A percentile compares a stretch with the other conserved stretches of the same genome.
Conservation (phyloP, 2,329 filamentous ascomycete species). For the Diatrype stigma region DNA sequence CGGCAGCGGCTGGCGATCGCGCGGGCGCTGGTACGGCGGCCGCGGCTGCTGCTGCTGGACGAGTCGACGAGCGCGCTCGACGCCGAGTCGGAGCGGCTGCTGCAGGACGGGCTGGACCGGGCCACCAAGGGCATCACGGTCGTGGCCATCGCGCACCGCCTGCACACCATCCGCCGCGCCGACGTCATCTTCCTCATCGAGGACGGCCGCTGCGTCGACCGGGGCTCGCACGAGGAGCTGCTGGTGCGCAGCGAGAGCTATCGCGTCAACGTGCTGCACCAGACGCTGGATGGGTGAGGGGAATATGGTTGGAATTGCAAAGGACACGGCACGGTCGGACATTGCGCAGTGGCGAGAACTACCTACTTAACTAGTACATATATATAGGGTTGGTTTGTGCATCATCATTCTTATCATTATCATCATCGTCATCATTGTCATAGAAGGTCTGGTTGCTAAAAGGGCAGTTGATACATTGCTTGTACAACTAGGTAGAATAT, state of each 20-base stretch:
- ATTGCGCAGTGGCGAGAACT: too few relatives aligned
- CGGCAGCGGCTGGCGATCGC: conserved; percentile 76
- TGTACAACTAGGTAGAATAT: too few relatives aligned
- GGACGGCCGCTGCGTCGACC: conserved; percentile 47
- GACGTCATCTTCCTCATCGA: conserved; percentile 57
- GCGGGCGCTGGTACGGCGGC: conserved; percentile 66
- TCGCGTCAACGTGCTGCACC: conserved; percentile 47
- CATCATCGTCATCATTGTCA: too few relatives aligned
- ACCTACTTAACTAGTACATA: too few relatives aligned
- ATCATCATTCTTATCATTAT: too few relatives aligned
- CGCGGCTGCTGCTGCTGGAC: conserved; percentile 71
- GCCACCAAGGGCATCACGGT: conserved; percentile 51
- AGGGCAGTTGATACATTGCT: too few relatives aligned
- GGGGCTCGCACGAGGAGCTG: conserved; percentile 50
- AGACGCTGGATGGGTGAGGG: conserved; percentile 35
- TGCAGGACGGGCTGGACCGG: conserved; percentile 63
- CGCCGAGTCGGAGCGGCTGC: conserved; percentile 59
- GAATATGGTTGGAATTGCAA: not conserved
- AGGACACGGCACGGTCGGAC: too few relatives aligned
- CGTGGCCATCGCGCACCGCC: conserved; percentile 54
- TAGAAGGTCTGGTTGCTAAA: too few relatives aligned
- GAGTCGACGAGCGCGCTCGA: conserved; percentile 80
- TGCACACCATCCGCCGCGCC: conserved; percentile 53
- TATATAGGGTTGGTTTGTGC: too few relatives aligned
- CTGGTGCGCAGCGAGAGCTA: conserved; percentile 50